phyloP scores from a whole-genome alignment of 441 rosid species.

The Jatropha podagrica region DNA sequence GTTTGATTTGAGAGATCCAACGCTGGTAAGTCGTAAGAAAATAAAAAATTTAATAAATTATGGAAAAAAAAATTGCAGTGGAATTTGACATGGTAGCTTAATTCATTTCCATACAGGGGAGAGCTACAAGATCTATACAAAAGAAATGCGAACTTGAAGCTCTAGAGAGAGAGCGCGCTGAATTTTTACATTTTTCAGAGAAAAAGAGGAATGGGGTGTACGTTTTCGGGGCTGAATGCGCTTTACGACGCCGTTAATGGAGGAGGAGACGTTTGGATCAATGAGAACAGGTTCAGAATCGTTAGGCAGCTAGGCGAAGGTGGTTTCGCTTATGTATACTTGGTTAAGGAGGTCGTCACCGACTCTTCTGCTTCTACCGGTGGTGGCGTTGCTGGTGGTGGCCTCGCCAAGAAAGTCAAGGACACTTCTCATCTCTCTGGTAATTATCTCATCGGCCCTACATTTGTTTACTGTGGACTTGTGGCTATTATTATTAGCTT shows the following conservation, averaged over 20 bases:
- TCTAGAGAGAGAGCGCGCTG: slow-evolving; percentile 2
- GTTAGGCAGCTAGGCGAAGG: slow-evolving; percentile 98
- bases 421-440: slow-evolving; percentile 93
- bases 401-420: slow-evolving; percentile 86
- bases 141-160: slow-evolving; percentile 36
- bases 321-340: slow-evolving; percentile 82
- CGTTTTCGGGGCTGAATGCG: slow-evolving; percentile 92
- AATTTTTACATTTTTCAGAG: neutral
- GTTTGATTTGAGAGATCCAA: slow-evolving; percentile 1
- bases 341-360: slow-evolving; percentile 74
- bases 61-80: neutral
- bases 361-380: slow-evolving; percentile 47
- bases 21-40: neutral
- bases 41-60: neutral
- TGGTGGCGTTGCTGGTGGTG: slow-evolving; percentile 21
- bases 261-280: slow-evolving; percentile 97
- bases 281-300: slow-evolving; percentile 86
- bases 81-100: neutral
- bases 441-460: slow-evolving; percentile 9
- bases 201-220: slow-evolving; percentile 64
- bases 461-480: no score
- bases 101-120: neutral
- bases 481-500: neutral
- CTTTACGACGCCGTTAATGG: slow-evolving; percentile 92
- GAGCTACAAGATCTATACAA: slow-evolving; percentile 4